These are phyloP conservation scores for Myriangium duriaei DNA, from an alignment of 2,329 filamentous ascomycete species.

Conservation along the genomic window DNA sequence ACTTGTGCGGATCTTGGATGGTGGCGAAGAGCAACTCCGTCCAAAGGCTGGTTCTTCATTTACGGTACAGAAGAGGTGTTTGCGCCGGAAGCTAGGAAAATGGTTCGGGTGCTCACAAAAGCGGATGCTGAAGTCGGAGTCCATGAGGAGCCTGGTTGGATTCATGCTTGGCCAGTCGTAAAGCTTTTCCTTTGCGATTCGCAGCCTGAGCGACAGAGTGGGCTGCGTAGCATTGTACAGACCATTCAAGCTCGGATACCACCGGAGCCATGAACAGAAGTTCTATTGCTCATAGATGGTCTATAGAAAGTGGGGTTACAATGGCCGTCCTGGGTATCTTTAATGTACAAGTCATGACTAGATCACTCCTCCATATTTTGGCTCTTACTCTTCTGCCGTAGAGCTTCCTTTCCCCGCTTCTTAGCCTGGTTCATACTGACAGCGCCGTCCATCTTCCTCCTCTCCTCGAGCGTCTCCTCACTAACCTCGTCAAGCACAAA, in stretches of 20 bases:
- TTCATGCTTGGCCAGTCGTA: slow-evolving; percentile 76
- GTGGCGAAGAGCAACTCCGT: slow-evolving; percentile 56
- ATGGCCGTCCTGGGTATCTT: too few species aligned
- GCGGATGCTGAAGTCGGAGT: slow-evolving; percentile 43
- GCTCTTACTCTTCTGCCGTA: slow-evolving; percentile 9
- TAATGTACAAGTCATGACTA: too few species aligned
- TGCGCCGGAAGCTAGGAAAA: slow-evolving; percentile 51
- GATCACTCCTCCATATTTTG: slow-evolving; percentile 8
- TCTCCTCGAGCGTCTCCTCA: slow-evolving; percentile 43
- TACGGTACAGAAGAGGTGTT: slow-evolving; percentile 72
- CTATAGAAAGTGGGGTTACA: too few species aligned
- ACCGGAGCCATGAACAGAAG: slow-evolving; percentile 1
- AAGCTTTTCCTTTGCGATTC: slow-evolving; percentile 42
- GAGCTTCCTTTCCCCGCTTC: slow-evolving; percentile 50
- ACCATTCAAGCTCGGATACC: slow-evolving; percentile 20
- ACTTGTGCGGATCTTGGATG: slow-evolving; percentile 51
- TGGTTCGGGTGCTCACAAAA: slow-evolving; percentile 43
- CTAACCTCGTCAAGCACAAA: slow-evolving; percentile 71
- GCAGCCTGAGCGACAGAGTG: slow-evolving; percentile 33
- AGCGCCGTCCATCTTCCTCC: slow-evolving; percentile 30
- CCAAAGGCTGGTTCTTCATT: slow-evolving; percentile 53
- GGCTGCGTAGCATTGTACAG: slow-evolving; percentile 33
- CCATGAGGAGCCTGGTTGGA: slow-evolving; percentile 50
- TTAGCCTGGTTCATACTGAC: slow-evolving; percentile 56
- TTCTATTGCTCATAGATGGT: too few species aligned